Base-by-base conservation (phyloP, 2,329 filamentous ascomycete species). In the Torrubiellomyces zombiae region DNA sequence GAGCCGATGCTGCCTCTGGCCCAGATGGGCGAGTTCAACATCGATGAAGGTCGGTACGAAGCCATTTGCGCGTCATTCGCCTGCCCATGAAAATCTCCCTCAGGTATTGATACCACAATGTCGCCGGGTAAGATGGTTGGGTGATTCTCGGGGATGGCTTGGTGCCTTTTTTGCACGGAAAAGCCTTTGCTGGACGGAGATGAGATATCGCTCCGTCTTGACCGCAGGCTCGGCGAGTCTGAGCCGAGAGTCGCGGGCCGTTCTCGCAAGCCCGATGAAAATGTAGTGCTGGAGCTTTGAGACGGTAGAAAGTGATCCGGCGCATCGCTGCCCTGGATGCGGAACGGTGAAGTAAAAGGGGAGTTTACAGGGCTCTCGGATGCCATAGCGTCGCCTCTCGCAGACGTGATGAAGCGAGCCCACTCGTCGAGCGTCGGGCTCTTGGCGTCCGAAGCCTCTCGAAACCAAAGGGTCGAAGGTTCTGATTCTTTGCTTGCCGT, bases 141-240 rank as follows among this genome's bases (percentile, higher is more conserved):
- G 30, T 61, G 56, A 27, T 67, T 53, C 5, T 47, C 45, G 18
- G 45, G 50, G 16, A 51, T 50, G 23, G 44, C 35, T 28, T 51
- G 55, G 21, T 44, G 47, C 33, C 53, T 43, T 16, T 53, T 48
- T 16, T 46, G 45, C 9, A 38, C 40, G 8, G 55, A 51, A 21
- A 54, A 52, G 32, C 56, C 58, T 18, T 52, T 58, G 30, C 58
- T 67, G 10, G 60, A 60, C 9, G 64, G 64, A 4, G 63, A 67
- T 3, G 70, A 75, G 3, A 75, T 41, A 33, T 75, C 70, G 33
- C 70, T 75, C 16, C 61, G 59, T 33, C 64, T 65, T 4, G 70
- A 75, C 11, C 66, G 61, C 24, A 75, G 42, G 36, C 69, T 75
- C 0, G 63, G 66, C 1, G 67, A 65, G 20, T 63, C 66, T 2